Evolutionary conservation across 306 rosid genomes (phyloP).

Genomic region (Lablab purpureus): DNA sequence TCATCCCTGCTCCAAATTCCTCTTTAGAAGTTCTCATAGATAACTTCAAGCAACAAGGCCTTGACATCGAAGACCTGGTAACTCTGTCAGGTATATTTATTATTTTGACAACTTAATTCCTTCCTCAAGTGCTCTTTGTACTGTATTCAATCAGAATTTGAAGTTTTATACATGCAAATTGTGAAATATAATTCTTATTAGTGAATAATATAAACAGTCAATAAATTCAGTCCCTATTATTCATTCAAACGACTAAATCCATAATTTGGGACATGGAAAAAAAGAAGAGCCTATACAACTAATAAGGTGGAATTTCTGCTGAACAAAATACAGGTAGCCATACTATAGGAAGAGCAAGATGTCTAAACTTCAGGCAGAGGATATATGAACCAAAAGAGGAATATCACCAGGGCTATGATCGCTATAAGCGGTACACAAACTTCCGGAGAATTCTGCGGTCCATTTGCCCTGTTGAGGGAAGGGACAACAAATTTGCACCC

Average conservation of each 20-base stretch:
- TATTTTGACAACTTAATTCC: neutral
- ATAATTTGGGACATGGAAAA: neutral
- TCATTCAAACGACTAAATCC: neutral
- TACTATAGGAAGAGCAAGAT: conserved; percentile 89
- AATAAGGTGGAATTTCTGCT: neutral
- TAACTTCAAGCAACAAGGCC: conserved; percentile 74
- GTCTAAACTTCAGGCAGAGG: conserved; percentile 77
- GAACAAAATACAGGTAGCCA: conserved; percentile 70
- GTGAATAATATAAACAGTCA: neutral
- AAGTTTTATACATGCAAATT: too few species aligned
- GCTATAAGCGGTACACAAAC: conserved; percentile 64
- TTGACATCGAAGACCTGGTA: conserved; percentile 72
- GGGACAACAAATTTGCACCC: conserved; percentile 66
- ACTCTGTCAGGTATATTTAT: conserved; percentile 66
- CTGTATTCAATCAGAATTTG: too few species aligned
- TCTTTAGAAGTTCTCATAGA: conserved; percentile 72
- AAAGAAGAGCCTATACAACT: neutral
- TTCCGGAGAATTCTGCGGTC: conserved; percentile 68
- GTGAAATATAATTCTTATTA: too few species aligned
- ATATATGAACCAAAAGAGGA: conserved; percentile 56
- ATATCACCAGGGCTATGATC: conserved; percentile 59
- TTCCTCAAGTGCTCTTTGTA: too few species aligned
- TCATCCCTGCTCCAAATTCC: conserved; percentile 86
- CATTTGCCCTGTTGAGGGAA: conserved; percentile 75
- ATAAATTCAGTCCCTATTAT: too few species aligned